Evolutionary conservation across 306 rosid species (phyloP).

Genomic region (Cercis canadensis): DNA sequence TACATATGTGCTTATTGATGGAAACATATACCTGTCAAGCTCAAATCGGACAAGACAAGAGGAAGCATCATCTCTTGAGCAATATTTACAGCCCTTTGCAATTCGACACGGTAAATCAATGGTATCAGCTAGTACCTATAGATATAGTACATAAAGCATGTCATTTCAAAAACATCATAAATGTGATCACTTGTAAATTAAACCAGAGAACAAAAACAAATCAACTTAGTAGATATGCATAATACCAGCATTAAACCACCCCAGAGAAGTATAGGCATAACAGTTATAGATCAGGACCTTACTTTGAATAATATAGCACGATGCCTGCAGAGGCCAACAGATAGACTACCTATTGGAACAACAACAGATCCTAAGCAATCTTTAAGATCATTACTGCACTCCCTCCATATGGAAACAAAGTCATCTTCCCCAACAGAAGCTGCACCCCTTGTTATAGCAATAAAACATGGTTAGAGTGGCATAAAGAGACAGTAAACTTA

Average conservation of each 20-base stretch:
- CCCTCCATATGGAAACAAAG: slow-evolving; percentile 74
- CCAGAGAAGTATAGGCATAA: slow-evolving; percentile 8
- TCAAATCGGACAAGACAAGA: slow-evolving; percentile 96
- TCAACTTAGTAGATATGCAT: slow-evolving; percentile 33
- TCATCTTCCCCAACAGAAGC: slow-evolving; percentile 76
- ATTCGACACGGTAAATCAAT: slow-evolving; percentile 94
- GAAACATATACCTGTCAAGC: slow-evolving; percentile 68
- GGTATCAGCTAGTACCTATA: slow-evolving; percentile 89
- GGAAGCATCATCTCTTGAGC: slow-evolving; percentile 82
- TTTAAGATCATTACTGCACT: slow-evolving; percentile 80
- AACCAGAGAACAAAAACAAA: slow-evolving; percentile 23
- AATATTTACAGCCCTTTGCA: slow-evolving; percentile 96
- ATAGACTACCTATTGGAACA: slow-evolving; percentile 91
- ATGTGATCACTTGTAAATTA: slow-evolving; percentile 16
- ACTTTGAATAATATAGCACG: slow-evolving; percentile 95
- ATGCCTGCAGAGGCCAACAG: slow-evolving; percentile 95
- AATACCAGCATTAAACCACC: slow-evolving; percentile 22
- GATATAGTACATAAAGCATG: slow-evolving; percentile 38
- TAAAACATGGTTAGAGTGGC: slow-evolving; percentile 51
- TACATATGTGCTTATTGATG: slow-evolving; percentile 9
- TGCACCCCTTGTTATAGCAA: slow-evolving; percentile 84
- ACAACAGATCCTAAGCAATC: slow-evolving; percentile 91
- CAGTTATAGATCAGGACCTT: slow-evolving; percentile 44
- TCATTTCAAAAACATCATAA: slow-evolving; percentile 31
- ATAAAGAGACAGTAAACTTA: slow-evolving; percentile 37